These are phyloP conservation scores for Zangia roseola DNA, from an alignment of 768 basidiomycete species.

Conservation along the genomic window DNA sequence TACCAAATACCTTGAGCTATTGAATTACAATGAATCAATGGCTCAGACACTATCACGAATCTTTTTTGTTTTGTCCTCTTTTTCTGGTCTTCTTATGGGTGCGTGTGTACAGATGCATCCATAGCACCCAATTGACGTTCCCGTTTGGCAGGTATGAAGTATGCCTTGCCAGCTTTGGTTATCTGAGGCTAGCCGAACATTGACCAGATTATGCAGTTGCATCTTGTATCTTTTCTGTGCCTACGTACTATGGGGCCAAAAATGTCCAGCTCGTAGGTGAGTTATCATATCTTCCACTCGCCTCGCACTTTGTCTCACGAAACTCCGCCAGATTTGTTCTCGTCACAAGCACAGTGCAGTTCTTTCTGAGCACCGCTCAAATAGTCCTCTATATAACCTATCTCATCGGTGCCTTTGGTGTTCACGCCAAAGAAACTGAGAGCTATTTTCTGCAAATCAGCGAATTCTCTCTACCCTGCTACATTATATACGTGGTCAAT, in stretches of 20 bases:
- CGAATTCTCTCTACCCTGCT: slow-evolving; percentile 3
- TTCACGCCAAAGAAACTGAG: neutral
- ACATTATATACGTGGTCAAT: slow-evolving; percentile 19
- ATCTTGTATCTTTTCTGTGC: slow-evolving; percentile 19
- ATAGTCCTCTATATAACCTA: neutral
- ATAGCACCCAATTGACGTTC: neutral
- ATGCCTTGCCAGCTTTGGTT: neutral
- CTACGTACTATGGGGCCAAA: slow-evolving; percentile 13
- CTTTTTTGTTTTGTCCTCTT: slow-evolving; percentile 5
- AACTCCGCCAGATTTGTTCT: neutral
- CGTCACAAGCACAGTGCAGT: slow-evolving; percentile 6
- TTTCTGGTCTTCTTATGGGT: slow-evolving; percentile 16
- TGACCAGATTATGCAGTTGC: slow-evolving; percentile 6
- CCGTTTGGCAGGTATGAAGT: slow-evolving; percentile 18
- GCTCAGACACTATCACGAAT: neutral
- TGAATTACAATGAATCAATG: slow-evolving; percentile 1
- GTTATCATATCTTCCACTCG: neutral
- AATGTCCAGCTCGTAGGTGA: neutral
- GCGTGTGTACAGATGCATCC: neutral
- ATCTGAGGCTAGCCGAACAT: neutral
- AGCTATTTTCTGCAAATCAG: slow-evolving; percentile 1
- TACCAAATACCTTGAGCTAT: too few relatives aligned
- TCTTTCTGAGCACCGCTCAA: slow-evolving; percentile 9
- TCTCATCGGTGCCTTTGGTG: neutral
- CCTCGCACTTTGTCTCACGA: neutral